Base-by-base conservation (phyloP, 768 basidiomycete genomes). In the Lactifluus piperatus region DNA sequence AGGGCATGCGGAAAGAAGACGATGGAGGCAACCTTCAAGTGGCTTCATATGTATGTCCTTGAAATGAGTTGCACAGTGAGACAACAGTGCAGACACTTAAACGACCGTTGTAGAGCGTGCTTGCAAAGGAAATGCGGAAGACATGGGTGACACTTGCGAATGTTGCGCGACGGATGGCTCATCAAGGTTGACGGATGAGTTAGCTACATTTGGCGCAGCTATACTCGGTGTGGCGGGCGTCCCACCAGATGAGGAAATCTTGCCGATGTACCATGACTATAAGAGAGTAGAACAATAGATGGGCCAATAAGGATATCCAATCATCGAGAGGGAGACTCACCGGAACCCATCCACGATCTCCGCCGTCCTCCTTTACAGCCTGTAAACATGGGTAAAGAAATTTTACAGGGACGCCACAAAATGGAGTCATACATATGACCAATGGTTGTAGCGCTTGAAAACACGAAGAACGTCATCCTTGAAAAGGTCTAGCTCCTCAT, bases 401-500 rank as follows among this genome's bases (percentile, higher is more conserved):
- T 55, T 29, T n/a, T 30, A 63, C 30, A 30, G 26, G 41, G n/a
- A 20, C 22, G 24, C 45, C 62, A 50, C 58, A 52, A 32, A 10
- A 54, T 44, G 45, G 58, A 27, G 54, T 73, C 80, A 56, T 68
- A 91, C 89, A 73, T 93, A 94, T 71, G 89, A 91, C 93, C 94
- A 97, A 73, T 97, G 94, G 62, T 95, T 97, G 70, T 98, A 98
- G 63, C 94, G 81, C 77, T 98, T 98, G 75, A 97, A 97, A 43
- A 99, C 94, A 64, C 92, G 78, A 63, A 99, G 68, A 22, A 82
- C 75, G 69, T 97, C 92, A 65, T 94, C 94, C 70, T 95, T 97
- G 51, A 79, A 81, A 43, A 98, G 74, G 65, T 90, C 85, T 59
- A 98, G 74, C 72, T 98, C 95, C 65, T 97, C 94, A 4, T 91